Evolutionary conservation across 768 basidiomycete species (phyloP), one percentile per base, ranked within the genome.

Genomic region (Tubosaeta sp.): DNA sequence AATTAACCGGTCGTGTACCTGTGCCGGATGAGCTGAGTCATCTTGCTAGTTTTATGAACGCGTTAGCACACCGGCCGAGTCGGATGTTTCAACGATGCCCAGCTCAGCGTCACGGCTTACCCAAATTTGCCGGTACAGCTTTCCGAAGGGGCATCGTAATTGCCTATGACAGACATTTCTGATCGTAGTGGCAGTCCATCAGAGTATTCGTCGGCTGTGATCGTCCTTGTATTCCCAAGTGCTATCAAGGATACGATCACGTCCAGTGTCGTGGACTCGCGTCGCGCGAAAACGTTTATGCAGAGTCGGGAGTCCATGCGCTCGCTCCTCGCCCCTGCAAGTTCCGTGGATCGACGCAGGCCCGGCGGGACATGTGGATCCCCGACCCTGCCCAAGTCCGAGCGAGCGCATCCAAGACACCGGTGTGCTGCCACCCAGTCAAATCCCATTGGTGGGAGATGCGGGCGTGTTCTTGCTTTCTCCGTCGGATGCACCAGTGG

Each of bases 61-160:
- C 25, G 41, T 50, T 27, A 38, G 19, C 9, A 2, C 12, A 9
- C 57, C 58, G 58, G 38, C 14, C 16, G 55, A 3, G 36, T 35
- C 58, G 58, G 54, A 29, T 25, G 21, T 46, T 39, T 39, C 35
- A 36, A 6, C 14, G 34, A 16, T 35, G 30, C 10, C 30, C 30
- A 11, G 30, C 30, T 6, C 31, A 32, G 31, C 1, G 6, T 14
- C 31, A 32, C 11, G 12, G 31, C 31, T 13, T 14, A 12, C 31
- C 30, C 30, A 31, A 31, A 32, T 32, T 13, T 6, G 5, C 31
- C 31, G 31, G 8, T 36, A 36, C 35, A 36, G 35, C 35, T 10
- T 36, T 14, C 18, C 10, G n/a, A 36, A 6, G 16, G 7, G 34
- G 31, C 31, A 7, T n/a, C 19, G 11, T 38, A 38, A 38, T 38